Conservation (phyloP, 208 protist genomes). For the Leishmania amazonensis region DNA sequence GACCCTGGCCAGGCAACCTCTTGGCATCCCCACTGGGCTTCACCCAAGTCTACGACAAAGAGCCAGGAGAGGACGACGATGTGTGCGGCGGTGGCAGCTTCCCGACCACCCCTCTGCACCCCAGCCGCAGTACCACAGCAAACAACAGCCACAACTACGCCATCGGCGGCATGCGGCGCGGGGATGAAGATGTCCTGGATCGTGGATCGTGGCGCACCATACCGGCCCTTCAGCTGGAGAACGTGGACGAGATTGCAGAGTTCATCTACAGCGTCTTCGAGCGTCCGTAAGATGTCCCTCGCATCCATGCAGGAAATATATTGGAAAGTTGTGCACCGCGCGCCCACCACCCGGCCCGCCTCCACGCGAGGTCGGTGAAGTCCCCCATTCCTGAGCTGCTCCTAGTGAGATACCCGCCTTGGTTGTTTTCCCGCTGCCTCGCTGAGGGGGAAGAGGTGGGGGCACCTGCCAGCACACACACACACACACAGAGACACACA, state of each 20-base stretch:
- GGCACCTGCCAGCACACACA: neutral
- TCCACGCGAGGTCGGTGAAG: neutral
- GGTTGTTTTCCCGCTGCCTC: neutral
- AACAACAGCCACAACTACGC: neutral
- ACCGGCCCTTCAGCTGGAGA: conserved; percentile 32
- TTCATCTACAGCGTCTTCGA: conserved; percentile 77
- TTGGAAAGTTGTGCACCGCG: neutral
- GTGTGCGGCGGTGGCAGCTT: neutral
- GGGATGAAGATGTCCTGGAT: conserved; percentile 29
- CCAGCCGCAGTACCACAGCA: neutral
- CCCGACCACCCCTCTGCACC: neutral
- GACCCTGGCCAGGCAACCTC: neutral
- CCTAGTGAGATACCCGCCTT: neutral
- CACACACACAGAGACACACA: neutral
- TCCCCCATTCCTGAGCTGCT: neutral
- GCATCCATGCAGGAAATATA: neutral
- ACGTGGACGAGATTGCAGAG: conserved; percentile 57
- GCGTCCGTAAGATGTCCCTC: conserved; percentile 5
- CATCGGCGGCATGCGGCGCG: conserved; percentile 4
- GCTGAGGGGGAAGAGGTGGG: neutral
- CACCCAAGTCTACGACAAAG: neutral
- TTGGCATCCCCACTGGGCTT: neutral
- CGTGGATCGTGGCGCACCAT: conserved; percentile 28
- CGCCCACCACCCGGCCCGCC: neutral
- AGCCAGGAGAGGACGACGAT: neutral